Evolutionary conservation across 352 stramenopile genomes (phyloP).

Genomic region (Phytophthora sp.): DNA sequence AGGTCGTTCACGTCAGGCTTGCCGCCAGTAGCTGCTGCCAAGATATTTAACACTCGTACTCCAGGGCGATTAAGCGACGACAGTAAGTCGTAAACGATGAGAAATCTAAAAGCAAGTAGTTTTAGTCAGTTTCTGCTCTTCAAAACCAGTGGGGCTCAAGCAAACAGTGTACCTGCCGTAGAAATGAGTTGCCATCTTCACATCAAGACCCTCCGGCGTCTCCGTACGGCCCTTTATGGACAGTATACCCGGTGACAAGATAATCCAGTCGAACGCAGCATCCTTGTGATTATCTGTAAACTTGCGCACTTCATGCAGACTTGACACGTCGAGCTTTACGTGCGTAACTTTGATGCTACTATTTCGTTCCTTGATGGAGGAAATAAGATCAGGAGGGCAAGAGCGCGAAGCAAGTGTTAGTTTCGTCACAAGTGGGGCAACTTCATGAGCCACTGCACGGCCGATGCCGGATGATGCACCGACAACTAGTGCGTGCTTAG

Average conservation of each 20-base stretch:
- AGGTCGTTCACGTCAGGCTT: conserved; percentile 16
- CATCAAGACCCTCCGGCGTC: conserved; percentile 15
- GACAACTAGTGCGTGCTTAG: conserved; percentile 24
- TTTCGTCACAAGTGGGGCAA: conserved; percentile 12
- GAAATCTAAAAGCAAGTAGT: conserved; percentile 21
- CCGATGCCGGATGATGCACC: conserved; percentile 23
- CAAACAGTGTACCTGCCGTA: conserved; percentile 18
- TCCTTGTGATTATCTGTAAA: conserved; percentile 16
- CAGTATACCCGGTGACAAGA: conserved; percentile 15
- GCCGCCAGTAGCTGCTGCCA: conserved; percentile 8
- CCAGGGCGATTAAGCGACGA: conserved; percentile 6
- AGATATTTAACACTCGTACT: conserved; percentile 17
- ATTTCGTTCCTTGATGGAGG: conserved; percentile 17
- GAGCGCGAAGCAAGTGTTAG: conserved; percentile 24
- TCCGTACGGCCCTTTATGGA: conserved; percentile 15
- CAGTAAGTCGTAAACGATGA: conserved; percentile 15
- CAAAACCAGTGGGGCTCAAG: too few species aligned
- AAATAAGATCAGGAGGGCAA: conserved; percentile 13
- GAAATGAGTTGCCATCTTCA: conserved; percentile 27
- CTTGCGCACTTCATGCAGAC: conserved; percentile 13
- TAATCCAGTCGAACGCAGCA: conserved; percentile 17
- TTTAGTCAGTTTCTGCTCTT: too few species aligned
- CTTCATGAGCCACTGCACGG: conserved; percentile 13
- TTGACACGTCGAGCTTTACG: conserved; percentile 17
- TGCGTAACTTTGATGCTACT: conserved; percentile 17